phyloP scores from a whole-genome alignment of 2,329 filamentous ascomycete genomes.

The Cladosporium sphaerospermum region DNA sequence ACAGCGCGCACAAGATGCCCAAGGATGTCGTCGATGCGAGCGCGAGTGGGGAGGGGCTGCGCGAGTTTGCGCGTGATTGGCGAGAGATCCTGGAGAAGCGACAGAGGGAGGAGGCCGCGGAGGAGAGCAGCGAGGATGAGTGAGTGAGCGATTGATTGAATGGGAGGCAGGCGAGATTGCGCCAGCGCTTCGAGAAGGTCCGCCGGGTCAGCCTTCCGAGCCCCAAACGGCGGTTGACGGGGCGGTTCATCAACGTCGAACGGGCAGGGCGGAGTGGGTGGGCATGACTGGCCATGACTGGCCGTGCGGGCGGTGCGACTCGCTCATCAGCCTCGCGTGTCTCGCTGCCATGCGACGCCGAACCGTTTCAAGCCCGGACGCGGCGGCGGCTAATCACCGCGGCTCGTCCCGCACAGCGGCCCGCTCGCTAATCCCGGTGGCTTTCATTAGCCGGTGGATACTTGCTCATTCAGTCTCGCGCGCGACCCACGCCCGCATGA shows the following conservation, averaged over 20 bases:
- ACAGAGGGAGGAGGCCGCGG: constrained; percentile 32
- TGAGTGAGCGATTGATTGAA: constrained; percentile 11
- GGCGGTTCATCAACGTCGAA: constrained; percentile 7
- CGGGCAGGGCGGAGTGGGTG: background rate
- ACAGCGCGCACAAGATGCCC: constrained; percentile 91
- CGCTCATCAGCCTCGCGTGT: too few species aligned
- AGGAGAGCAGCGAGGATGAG: constrained; percentile 23
- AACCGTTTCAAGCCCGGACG: constrained; percentile 1
- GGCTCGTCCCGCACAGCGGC: too few species aligned
- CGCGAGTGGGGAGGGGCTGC: constrained; percentile 58
- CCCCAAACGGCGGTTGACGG: too few species aligned
- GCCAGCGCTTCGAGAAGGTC: background rate
- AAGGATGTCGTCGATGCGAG: constrained; percentile 78
- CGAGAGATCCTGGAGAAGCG: constrained; percentile 40
- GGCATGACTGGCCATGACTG: too few species aligned
- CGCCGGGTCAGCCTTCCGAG: too few species aligned
- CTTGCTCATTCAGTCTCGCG: too few species aligned
- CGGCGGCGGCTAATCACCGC: too few species aligned
- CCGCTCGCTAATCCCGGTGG: too few species aligned
- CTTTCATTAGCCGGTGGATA: too few species aligned
- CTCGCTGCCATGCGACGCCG: background rate
- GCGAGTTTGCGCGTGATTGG: constrained; percentile 60
- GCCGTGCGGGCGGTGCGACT: background rate
- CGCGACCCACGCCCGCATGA: too few species aligned
- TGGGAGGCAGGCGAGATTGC: background rate